phyloP scores from a whole-genome alignment of 2,329 filamentous ascomycete species.

The Penicillium sp. region DNA sequence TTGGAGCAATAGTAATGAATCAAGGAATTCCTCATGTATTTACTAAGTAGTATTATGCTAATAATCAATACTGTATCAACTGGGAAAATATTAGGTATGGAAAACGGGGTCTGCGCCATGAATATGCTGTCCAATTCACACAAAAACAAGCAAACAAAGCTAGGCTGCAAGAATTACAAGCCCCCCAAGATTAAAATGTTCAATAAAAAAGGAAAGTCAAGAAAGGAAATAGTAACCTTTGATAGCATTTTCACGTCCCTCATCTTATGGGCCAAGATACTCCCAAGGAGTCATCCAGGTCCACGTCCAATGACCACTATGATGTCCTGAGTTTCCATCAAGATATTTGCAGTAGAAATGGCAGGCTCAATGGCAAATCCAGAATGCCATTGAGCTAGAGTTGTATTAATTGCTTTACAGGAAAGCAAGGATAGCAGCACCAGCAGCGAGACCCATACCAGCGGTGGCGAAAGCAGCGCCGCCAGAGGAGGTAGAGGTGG shows the following conservation, averaged over 20 bases:
- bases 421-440: slow-evolving; percentile 44
- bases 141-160: slow-evolving; percentile 6
- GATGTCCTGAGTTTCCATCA: not conserved
- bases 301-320: not conserved
- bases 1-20: not conserved
- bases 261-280: slow-evolving; percentile 7
- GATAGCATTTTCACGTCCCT: slow-evolving; percentile 22
- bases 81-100: not conserved
- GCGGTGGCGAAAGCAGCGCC: slow-evolving; percentile 39
- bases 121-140: slow-evolving; percentile 13
- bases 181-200: slow-evolving; percentile 11
- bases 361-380: not conserved
- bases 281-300: not conserved
- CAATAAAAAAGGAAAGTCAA: slow-evolving; percentile 1
- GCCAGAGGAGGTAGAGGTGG: slow-evolving; percentile 29
- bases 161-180: slow-evolving; percentile 14
- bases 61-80: slow-evolving; percentile 5
- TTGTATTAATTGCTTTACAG: slow-evolving; percentile 32
- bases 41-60: slow-evolving; percentile 15
- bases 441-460: slow-evolving; percentile 42
- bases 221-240: slow-evolving; percentile 6
- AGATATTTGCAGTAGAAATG: not conserved
- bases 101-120: slow-evolving; percentile 6
- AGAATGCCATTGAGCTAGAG: not conserved
- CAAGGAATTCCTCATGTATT: slow-evolving; percentile 5